Base-by-base conservation (phyloP, 768 basidiomycete genomes). In the Pisolithus microcarpus region DNA sequence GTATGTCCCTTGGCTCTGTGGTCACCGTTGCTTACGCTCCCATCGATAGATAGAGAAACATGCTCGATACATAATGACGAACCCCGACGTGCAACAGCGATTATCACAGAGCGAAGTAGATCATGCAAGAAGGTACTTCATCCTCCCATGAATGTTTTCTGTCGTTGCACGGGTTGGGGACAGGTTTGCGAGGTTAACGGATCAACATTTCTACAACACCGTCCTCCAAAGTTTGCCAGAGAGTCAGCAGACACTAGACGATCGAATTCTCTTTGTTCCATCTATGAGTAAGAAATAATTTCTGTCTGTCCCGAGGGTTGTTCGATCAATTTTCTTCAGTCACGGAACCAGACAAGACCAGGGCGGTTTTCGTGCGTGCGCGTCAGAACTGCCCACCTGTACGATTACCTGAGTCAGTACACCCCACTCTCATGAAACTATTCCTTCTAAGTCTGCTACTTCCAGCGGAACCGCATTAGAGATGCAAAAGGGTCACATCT, bases 161-260 rank as follows among this genome's bases (percentile, higher is more conserved):
- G 37, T 48, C 37, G 11, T 16, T 44, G 13, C 24, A 31, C 21
- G 54, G 45, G 50, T 16, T 23, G 50, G 2, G 23, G 42, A 7
- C 48, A 92, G 92, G 52, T 89, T 90, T 60, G 84, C 89, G 3
- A 75, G 77, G 39, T 70, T 93, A 2, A 76, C 85, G 0, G 90
- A 91, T 57, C 75, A 81, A 23, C 90, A 95, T 64, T 87, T 89
- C 57, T 77, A 78, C 50, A 69, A 77, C n/a, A 81, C 87, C 1
- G 91, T 95, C 5, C 73, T 97, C 24, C 87, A 91, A 59, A 79
- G 84, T 54, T 69, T 97, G 28, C 94, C 94, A 0, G 81, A 80
- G 42, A 74, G 79, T 46, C 85, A 95, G 58, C 76, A 82, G 19
- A 79, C 82, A 46, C 71, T 95, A 49, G 88, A 92, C 51, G 91